These are phyloP conservation scores for Verticillium longisporum DNA, from an alignment of 2,329 filamentous ascomycete species.

Conservation along the genomic window DNA sequence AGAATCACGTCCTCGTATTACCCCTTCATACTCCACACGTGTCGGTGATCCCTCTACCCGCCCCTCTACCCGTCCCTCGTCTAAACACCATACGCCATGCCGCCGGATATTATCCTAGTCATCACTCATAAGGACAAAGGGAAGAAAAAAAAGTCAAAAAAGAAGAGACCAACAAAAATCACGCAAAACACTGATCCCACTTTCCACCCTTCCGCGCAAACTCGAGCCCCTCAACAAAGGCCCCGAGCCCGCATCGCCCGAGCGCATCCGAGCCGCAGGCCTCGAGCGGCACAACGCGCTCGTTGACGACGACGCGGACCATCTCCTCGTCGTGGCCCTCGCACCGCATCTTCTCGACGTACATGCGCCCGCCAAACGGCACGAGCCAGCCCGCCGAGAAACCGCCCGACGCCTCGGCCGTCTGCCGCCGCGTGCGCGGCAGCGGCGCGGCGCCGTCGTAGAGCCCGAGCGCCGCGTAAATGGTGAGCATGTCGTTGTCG, in stretches of 20 bases:
- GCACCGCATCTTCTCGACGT: slow-evolving; percentile 84
- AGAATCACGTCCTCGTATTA: too few species aligned
- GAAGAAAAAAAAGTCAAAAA: background rate
- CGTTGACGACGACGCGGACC: slow-evolving; percentile 77
- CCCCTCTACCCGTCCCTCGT: background rate
- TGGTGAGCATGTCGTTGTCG: slow-evolving; percentile 77
- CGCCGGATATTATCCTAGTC: background rate
- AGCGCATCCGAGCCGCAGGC: slow-evolving; percentile 63
- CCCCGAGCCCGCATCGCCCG: slow-evolving; percentile 63
- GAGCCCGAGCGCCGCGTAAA: slow-evolving; percentile 71
- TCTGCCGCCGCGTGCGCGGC: slow-evolving; percentile 40
- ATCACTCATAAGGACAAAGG: background rate
- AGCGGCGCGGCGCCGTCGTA: slow-evolving; percentile 59
- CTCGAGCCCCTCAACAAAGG: slow-evolving; percentile 66
- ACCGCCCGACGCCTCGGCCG: slow-evolving; percentile 50
- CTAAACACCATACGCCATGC: background rate
- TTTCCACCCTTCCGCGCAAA: slow-evolving; percentile 67
- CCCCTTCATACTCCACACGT: too few species aligned
- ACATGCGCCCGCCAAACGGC: slow-evolving; percentile 73
- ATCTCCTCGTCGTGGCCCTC: slow-evolving; percentile 51
- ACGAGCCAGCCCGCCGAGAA: slow-evolving; percentile 75
- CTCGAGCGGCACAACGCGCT: slow-evolving; percentile 66
- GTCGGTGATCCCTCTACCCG: too few species aligned
- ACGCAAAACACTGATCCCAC: slow-evolving; percentile 61
- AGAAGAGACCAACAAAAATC: background rate